Conservation (phyloP, 1,284 basidiomycete species). For the Moesziomyces globuligerus region DNA sequence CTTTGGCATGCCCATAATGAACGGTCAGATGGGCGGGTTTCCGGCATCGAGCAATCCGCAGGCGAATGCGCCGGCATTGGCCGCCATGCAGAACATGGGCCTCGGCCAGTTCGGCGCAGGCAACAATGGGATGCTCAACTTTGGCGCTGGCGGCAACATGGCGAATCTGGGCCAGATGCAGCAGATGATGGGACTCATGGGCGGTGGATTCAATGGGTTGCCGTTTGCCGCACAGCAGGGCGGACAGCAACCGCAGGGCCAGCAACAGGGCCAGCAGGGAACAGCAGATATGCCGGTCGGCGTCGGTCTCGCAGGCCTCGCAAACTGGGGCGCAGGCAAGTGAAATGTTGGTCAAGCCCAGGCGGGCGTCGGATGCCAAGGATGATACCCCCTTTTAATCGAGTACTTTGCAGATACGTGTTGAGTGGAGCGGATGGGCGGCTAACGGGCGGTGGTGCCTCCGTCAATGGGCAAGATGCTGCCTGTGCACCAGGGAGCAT, state of each 20-base stretch:
- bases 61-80: conserved; percentile 23
- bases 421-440: no score
- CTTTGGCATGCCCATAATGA: conserved; percentile 39
- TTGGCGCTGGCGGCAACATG: conserved; percentile 10
- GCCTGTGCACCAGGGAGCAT: conserved; percentile 46
- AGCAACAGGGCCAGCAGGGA: conserved; percentile 16
- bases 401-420: no score
- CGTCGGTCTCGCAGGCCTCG: conserved; percentile 35
- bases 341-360: no score
- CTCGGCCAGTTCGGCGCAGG: conserved; percentile 17
- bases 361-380: no score
- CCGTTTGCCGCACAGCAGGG: conserved; percentile 16
- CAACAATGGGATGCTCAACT: conserved; percentile 12
- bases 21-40: conserved; percentile 15
- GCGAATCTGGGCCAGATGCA: conserved; percentile 23
- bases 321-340: conserved; percentile 44
- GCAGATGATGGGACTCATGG: conserved; percentile 48
- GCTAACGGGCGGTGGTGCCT: conserved; percentile 45
- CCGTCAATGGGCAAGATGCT: conserved; percentile 49
- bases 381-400: no score
- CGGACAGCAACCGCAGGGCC: conserved; percentile 16
- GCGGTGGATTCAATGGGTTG: conserved; percentile 23
- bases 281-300: conserved; percentile 39
- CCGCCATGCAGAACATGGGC: conserved; percentile 37
- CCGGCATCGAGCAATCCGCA: conserved; percentile 20